Percentiles rank a stretch among this genome's conserved stretches.
Evolutionary conservation across 2,329 filamentous ascomycete species (phyloP).

Genomic region (Apiospora hydei): DNA sequence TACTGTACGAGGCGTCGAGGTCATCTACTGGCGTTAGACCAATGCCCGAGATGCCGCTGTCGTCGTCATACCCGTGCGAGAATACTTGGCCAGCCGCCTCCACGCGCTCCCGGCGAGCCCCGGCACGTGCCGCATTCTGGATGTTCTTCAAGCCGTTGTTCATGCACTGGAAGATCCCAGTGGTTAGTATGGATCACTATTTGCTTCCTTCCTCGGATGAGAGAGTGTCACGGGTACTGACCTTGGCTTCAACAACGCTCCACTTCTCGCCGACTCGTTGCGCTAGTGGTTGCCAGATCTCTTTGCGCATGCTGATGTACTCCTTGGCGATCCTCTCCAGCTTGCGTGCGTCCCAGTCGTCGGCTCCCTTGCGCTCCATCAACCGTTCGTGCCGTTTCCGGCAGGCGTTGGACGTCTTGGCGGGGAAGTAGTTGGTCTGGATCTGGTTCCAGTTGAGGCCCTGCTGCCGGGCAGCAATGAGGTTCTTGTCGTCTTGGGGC

Average conservation of each 20-base stretch:
- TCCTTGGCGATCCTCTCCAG: conserved; percentile 77
- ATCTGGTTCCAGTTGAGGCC: conserved; percentile 88
- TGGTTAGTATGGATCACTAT: neutral
- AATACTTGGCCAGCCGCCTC: conserved; percentile 51
- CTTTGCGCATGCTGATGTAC: conserved; percentile 80
- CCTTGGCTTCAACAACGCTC: conserved; percentile 72
- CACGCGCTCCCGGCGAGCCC: conserved; percentile 69
- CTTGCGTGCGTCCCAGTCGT: conserved; percentile 81
- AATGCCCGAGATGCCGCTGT: conserved; percentile 73
- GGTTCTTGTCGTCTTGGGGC: conserved; percentile 74
- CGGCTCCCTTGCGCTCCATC: conserved; percentile 76
- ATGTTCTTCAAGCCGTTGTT: conserved; percentile 84
- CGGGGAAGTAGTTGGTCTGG: conserved; percentile 76
- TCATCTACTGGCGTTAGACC: conserved; percentile 66
- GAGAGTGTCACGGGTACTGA: conserved; percentile 41
- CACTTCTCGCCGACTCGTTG: conserved; percentile 82
- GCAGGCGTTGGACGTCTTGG: conserved; percentile 83
- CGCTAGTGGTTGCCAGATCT: conserved; percentile 82
- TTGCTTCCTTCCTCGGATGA: neutral
- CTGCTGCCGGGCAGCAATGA: conserved; percentile 74
- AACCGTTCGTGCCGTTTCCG: conserved; percentile 88
- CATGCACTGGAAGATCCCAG: conserved; percentile 70
- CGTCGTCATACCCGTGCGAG: conserved; percentile 66
- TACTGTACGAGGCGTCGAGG: conserved; percentile 63
- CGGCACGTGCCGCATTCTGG: conserved; percentile 71